Percentiles rank a stretch among this genome's conserved stretches.
phyloP scores from a whole-genome alignment of 1,139 yeast genomes.

The Blastobotrys malaysiensis region DNA sequence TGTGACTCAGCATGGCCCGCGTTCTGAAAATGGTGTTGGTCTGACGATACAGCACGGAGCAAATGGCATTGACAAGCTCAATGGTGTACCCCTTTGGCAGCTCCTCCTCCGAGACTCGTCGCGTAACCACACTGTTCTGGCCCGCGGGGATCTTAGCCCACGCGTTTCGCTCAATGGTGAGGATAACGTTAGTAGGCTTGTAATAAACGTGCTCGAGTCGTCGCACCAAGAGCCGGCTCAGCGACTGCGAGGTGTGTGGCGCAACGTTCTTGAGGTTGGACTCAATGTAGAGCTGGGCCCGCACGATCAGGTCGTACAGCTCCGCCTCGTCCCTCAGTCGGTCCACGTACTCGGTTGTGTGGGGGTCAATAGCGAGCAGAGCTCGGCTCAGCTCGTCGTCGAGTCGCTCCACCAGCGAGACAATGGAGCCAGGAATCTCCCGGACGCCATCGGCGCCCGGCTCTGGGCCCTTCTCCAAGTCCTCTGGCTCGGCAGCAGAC shows the following conservation, averaged over 20 bases:
- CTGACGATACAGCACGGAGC: conserved; percentile 61
- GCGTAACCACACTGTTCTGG: conserved; percentile 34
- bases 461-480: conserved; percentile 57
- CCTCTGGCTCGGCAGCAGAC: conserved; percentile 71
- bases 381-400: conserved; percentile 93
- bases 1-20: conserved; percentile 77
- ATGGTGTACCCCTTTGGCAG: conserved; percentile 38
- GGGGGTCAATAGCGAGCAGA: conserved; percentile 86
- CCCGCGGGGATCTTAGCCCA: conserved; percentile 49
- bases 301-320: conserved; percentile 69
- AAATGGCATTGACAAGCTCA: conserved; percentile 58
- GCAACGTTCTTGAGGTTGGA: conserved; percentile 42
- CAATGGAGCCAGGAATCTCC: conserved; percentile 76
- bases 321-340: conserved; percentile 83
- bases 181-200: conserved; percentile 76
- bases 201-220: conserved; percentile 91
- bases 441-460: conserved; percentile 73
- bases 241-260: conserved; percentile 24
- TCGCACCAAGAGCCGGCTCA: conserved; percentile 70
- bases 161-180: conserved; percentile 62
- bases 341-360: conserved; percentile 87
- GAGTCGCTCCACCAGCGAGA: conserved; percentile 83
- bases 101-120: conserved; percentile 25
- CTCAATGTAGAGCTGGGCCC: conserved; percentile 85
- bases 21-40: conserved; percentile 65